phyloP scores from a whole-genome alignment of 2,329 filamentous ascomycete genomes.

The Truncatella angustata region DNA sequence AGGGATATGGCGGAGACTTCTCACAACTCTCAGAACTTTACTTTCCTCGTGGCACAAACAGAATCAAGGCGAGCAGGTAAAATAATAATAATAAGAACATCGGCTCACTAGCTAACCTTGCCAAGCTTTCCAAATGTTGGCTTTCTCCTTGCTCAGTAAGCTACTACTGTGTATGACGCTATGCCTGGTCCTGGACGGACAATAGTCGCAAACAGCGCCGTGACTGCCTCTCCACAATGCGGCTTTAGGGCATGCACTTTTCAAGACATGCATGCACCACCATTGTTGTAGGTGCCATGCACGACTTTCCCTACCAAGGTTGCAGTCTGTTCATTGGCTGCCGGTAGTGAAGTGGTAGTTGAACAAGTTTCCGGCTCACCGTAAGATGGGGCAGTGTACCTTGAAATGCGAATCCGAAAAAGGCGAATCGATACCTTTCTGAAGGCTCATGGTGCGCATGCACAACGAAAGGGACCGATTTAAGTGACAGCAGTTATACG shows the following conservation, averaged over 20 bases:
- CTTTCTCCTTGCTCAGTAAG: background rate
- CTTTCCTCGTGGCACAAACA: background rate
- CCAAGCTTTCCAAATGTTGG: background rate
- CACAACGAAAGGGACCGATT: too few relatives aligned
- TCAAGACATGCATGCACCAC: background rate
- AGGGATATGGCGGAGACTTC: background rate
- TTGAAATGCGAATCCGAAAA: background rate
- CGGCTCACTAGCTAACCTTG: slow-evolving; percentile 6
- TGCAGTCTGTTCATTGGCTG: background rate
- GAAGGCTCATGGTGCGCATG: too few relatives aligned
- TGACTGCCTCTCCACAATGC: background rate
- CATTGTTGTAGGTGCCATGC: background rate
- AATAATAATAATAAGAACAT: too few relatives aligned
- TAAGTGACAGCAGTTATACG: background rate
- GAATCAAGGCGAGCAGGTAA: slow-evolving; percentile 1
- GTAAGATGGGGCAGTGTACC: background rate
- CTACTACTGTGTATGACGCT: slow-evolving; percentile 7
- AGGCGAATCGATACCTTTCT: slow-evolving; percentile 1
- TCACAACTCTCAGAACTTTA: background rate
- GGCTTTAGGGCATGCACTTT: background rate
- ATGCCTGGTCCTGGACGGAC: slow-evolving; percentile 1
- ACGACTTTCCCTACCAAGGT: background rate
- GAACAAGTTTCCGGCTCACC: background rate
- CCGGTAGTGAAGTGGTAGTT: background rate
- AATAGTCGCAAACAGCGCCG: slow-evolving; percentile 2